phyloP scores from a whole-genome alignment of 768 basidiomycete species.

The Royoungia palumana region DNA sequence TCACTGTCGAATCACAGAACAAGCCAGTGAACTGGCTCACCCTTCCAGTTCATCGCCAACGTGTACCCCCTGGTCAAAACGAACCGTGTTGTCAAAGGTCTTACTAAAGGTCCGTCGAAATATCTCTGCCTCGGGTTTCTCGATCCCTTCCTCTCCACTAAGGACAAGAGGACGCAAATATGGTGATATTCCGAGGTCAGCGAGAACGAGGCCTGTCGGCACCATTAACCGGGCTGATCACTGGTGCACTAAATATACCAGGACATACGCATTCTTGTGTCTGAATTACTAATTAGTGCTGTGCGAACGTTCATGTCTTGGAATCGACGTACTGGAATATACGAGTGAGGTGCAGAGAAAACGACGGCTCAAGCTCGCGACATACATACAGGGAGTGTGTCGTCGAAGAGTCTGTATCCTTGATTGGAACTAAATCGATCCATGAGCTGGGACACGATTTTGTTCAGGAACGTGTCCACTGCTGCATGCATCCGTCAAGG shows the following conservation, averaged over 20 bases:
- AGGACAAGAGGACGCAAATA: conserved; percentile 56
- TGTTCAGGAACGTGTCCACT: conserved; percentile 49
- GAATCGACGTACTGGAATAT: conserved; percentile 42
- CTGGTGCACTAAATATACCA: neutral
- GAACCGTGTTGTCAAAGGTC: neutral
- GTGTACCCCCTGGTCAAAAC: conserved; percentile 50
- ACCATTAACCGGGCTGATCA: neutral
- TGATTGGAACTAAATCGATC: conserved; percentile 64
- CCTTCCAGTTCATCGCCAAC: conserved; percentile 71
- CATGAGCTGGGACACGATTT: conserved; percentile 62
- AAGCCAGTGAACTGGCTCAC: conserved; percentile 38
- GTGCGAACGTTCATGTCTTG: conserved; percentile 45
- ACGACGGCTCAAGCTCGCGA: conserved; percentile 1
- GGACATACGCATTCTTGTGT: conserved; percentile 63
- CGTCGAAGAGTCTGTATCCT: conserved; percentile 63
- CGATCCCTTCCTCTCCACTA: conserved; percentile 65
- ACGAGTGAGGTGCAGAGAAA: conserved; percentile 2
- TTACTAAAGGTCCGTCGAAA: conserved; percentile 44
- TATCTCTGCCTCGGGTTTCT: conserved; percentile 64
- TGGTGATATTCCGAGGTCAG: conserved; percentile 53
- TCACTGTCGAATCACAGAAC: neutral
- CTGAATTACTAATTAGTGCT: conserved; percentile 70
- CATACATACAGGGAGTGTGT: conserved; percentile 47
- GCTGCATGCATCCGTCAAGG: conserved; percentile 35
- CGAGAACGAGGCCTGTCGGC: conserved; percentile 45